Percentiles rank a stretch among this genome's conserved stretches.
Evolutionary conservation across 805 yeast genomes (phyloP).

Genomic region (Hanseniaspora singularis): DNA sequence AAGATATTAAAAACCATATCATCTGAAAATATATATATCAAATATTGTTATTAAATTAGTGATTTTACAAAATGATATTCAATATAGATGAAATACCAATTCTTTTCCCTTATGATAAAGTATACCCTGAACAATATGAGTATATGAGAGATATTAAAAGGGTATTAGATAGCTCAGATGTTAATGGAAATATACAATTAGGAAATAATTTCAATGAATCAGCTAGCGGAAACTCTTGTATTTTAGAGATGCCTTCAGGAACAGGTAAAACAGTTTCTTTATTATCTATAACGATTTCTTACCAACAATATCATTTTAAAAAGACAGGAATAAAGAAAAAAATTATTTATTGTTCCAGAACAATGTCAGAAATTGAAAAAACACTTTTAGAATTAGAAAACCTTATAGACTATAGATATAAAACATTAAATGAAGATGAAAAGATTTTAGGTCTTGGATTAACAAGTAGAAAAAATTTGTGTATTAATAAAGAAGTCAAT

Average conservation of each 20-base stretch:
- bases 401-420: slow-evolving; percentile 74
- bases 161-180: slow-evolving; percentile 48
- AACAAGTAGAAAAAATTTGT: slow-evolving; percentile 85
- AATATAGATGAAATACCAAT: slow-evolving; percentile 92
- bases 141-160: slow-evolving; percentile 93
- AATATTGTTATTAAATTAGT: too few species aligned
- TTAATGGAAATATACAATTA: slow-evolving; percentile 10
- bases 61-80: slow-evolving; percentile 57
- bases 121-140: slow-evolving; percentile 96
- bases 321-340: slow-evolving; percentile 46
- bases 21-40: too few species aligned
- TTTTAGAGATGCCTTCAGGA: slow-evolving; percentile 98
- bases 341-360: slow-evolving; percentile 95
- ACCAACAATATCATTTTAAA: slow-evolving; percentile 89
- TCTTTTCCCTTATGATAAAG: slow-evolving; percentile 88
- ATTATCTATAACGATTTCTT: slow-evolving; percentile 82
- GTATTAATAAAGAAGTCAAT: slow-evolving; percentile 78
- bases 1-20: too few species aligned
- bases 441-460: slow-evolving; percentile 80
- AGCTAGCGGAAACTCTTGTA: slow-evolving; percentile 82
- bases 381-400: slow-evolving; percentile 83
- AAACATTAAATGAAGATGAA: slow-evolving; percentile 71
- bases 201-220: not conserved
- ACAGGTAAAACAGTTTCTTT: slow-evolving; percentile 95
- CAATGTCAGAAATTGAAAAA: slow-evolving; percentile 98